A percentile compares a stretch with the other conserved stretches of the same genome.
Conservation (phyloP, 495 filamentous ascomycete genomes). For the Clavariopsis aquatica region DNA sequence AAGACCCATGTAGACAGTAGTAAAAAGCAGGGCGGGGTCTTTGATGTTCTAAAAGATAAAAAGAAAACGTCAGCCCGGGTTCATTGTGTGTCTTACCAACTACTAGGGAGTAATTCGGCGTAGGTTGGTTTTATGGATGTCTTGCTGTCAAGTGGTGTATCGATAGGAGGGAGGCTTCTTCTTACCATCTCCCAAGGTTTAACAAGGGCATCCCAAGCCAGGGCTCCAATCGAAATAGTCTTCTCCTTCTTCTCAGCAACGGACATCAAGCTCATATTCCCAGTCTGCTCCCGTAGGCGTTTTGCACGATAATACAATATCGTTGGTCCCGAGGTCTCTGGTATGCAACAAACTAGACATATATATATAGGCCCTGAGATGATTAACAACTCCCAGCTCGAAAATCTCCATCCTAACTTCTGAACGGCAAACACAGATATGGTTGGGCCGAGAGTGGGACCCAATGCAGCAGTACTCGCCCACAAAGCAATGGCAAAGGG, state of each 20-base stretch:
- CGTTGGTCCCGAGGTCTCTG: constrained; percentile 53
- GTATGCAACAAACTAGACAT: constrained; percentile 53
- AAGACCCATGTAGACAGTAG: constrained; percentile 61
- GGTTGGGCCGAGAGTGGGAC: constrained; percentile 55
- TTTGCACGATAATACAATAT: constrained; percentile 56
- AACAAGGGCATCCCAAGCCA: constrained; percentile 60
- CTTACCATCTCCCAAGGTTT: constrained; percentile 58
- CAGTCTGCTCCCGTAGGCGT: constrained; percentile 50
- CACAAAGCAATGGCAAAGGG: constrained; percentile 47
- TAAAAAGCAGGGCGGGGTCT: constrained; percentile 64
- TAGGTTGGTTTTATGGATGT: too few relatives aligned
- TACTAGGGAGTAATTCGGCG: too few relatives aligned
- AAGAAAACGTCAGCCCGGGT: too few relatives aligned
- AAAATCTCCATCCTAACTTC: constrained; percentile 45
- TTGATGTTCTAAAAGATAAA: constrained; percentile 51
- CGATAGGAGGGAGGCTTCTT: too few relatives aligned
- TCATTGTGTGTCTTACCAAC: too few relatives aligned
- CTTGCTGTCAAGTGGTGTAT: too few relatives aligned
- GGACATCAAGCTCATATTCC: constrained; percentile 33
- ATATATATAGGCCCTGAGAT: constrained; percentile 48
- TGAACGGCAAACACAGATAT: constrained; percentile 61
- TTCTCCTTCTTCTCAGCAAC: constrained; percentile 44
- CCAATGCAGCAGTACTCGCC: constrained; percentile 44
- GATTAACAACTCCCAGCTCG: constrained; percentile 48
- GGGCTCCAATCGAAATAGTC: constrained; percentile 47